phyloP scores from a whole-genome alignment of 106 monocot species.

The Narthecium ossifragum region DNA sequence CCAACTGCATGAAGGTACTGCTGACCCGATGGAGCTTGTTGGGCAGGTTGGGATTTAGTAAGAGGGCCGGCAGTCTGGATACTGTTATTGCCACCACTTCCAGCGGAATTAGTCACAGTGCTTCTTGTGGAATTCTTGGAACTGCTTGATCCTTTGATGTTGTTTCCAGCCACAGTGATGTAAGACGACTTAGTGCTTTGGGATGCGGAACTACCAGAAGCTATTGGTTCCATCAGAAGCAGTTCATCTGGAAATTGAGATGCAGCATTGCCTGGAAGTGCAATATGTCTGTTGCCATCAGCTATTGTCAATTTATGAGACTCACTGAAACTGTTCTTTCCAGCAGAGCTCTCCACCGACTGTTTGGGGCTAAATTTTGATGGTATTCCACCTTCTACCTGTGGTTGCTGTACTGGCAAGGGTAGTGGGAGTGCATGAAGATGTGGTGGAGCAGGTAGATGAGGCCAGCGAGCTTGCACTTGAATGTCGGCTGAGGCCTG shows the following conservation, averaged over 20 bases:
- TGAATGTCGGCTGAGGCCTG: slow-evolving; percentile 61
- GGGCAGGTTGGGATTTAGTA: slow-evolving; percentile 10
- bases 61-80: slow-evolving; percentile 5
- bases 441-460: slow-evolving; percentile 38
- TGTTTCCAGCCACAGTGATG: slow-evolving; percentile 16
- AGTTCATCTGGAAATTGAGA: slow-evolving; percentile 43
- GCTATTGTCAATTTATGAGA: slow-evolving; percentile 5
- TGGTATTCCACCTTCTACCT: slow-evolving; percentile 22
- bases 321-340: slow-evolving; percentile 26
- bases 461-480: slow-evolving; percentile 67
- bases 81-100: slow-evolving; percentile 4
- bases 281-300: slow-evolving; percentile 21
- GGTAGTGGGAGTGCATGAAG: slow-evolving; percentile 58
- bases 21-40: slow-evolving; percentile 19
- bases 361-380: slow-evolving; percentile 20
- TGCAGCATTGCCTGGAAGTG: slow-evolving; percentile 13
- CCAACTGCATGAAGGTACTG: slow-evolving; percentile 35
- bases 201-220: not conserved
- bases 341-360: slow-evolving; percentile 15
- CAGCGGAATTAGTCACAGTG: slow-evolving; percentile 6
- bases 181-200: slow-evolving; percentile 17
- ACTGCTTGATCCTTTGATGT: slow-evolving; percentile 13
- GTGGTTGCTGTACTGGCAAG: slow-evolving; percentile 41
- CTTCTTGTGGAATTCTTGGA: slow-evolving; percentile 14
- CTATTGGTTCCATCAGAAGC: slow-evolving; percentile 23